Percentiles rank a stretch among this genome's conserved stretches.
Evolutionary conservation across 2,329 filamentous ascomycete genomes (phyloP).

Genomic region (Verticillium zaregamsianum): DNA sequence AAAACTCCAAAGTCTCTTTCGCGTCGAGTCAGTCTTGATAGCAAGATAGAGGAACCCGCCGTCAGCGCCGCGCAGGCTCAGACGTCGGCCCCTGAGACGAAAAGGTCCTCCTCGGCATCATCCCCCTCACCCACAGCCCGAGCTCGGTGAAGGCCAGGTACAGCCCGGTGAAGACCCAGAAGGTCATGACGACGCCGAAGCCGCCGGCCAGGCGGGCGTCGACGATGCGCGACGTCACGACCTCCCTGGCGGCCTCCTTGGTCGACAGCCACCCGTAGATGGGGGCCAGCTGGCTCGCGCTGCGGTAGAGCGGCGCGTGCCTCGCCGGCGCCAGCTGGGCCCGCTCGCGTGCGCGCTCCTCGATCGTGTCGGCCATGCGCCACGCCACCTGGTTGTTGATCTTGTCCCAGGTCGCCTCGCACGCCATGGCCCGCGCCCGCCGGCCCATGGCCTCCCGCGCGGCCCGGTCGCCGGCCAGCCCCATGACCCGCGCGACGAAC

Average conservation of each 20-base stretch:
- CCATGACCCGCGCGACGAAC: slow-evolving; percentile 51
- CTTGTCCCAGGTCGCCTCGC: slow-evolving; percentile 65
- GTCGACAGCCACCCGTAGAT: slow-evolving; percentile 40
- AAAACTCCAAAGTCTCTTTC: not conserved
- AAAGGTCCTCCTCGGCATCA: not conserved
- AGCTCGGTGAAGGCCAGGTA: slow-evolving; percentile 46
- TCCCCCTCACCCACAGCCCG: slow-evolving; percentile 27
- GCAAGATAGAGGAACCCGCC: not conserved
- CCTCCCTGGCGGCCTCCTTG: slow-evolving; percentile 32
- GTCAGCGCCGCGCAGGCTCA: not conserved
- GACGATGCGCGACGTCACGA: slow-evolving; percentile 30
- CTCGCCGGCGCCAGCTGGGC: slow-evolving; percentile 6
- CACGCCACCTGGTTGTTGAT: slow-evolving; percentile 68
- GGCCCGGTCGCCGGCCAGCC: slow-evolving; percentile 40
- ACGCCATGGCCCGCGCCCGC: slow-evolving; percentile 51
- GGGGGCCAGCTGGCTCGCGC: slow-evolving; percentile 28
- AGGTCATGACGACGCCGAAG: slow-evolving; percentile 40
- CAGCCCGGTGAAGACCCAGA: slow-evolving; percentile 44
- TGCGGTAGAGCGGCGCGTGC: slow-evolving; percentile 7
- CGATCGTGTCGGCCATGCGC: slow-evolving; percentile 53
- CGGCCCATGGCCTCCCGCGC: slow-evolving; percentile 41
- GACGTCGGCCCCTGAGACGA: not conserved
- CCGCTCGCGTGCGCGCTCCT: slow-evolving; percentile 34
- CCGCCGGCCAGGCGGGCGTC: slow-evolving; percentile 40
- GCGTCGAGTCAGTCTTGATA: not conserved